A percentile compares a stretch with the other conserved stretches of the same genome.
Conservation (phyloP, 495 filamentous ascomycete genomes). For the Immersiella caudata region DNA sequence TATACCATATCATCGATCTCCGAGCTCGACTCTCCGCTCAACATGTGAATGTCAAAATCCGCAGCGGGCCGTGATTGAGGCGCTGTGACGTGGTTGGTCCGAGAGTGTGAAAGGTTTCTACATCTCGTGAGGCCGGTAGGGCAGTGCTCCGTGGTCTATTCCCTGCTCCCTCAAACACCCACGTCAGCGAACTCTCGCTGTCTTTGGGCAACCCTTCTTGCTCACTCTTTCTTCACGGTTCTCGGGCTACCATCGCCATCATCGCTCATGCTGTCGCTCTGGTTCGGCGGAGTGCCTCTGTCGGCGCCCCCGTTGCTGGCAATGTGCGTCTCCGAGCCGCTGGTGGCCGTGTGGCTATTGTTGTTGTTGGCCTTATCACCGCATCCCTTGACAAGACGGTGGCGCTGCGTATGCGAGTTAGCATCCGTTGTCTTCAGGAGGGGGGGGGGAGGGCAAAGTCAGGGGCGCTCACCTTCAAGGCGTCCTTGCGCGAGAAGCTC, state of each 20-base stretch:
- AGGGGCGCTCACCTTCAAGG: constrained; percentile 73
- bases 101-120: too few species aligned
- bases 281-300: neutral
- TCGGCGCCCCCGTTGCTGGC: neutral
- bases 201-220: neutral
- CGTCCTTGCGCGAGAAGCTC: constrained; percentile 96
- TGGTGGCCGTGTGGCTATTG: neutral
- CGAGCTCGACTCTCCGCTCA: too few species aligned
- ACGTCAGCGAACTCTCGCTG: neutral
- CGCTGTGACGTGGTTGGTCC: too few species aligned
- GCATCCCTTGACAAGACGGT: constrained; percentile 92
- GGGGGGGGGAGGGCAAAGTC: neutral
- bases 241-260: constrained; percentile 20
- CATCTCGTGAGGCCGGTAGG: too few species aligned
- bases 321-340: neutral
- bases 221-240: constrained; percentile 10
- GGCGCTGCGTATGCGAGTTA: constrained; percentile 64
- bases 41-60: too few species aligned
- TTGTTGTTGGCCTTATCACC: constrained; percentile 50
- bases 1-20: too few species aligned
- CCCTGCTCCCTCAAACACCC: neutral
- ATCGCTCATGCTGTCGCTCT: too few species aligned
- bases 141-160: neutral
- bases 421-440: neutral
- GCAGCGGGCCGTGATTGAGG: too few species aligned